phyloP scores from a whole-genome alignment of 2,329 filamentous ascomycete genomes.

The Blastomyces parvus region DNA sequence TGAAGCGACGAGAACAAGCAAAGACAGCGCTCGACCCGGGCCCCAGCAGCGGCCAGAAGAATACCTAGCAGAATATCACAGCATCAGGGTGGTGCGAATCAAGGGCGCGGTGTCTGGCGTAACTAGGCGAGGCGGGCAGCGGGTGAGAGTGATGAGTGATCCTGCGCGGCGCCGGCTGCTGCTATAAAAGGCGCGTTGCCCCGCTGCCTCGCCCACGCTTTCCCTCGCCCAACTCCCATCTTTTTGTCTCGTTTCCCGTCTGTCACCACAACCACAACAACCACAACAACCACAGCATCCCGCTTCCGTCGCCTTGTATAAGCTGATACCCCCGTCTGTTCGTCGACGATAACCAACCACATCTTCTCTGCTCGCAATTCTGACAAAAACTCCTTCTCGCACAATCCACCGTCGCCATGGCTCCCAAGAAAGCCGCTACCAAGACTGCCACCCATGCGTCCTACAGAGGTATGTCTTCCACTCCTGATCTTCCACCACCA shows the following conservation, averaged over 20 bases:
- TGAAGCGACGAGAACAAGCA: background rate
- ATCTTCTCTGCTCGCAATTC: background rate
- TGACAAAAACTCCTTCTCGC: background rate
- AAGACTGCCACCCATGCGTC: constrained; percentile 50
- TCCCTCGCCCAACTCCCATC: background rate
- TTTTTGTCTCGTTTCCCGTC: too few relatives aligned
- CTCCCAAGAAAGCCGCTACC: constrained; percentile 54
- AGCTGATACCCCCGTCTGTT: constrained; percentile 1
- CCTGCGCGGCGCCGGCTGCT: background rate
- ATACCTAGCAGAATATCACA: too few relatives aligned
- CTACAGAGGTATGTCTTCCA: constrained; percentile 53
- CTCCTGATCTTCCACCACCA: constrained; percentile 35
- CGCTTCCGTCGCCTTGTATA: background rate
- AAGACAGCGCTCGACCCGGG: background rate
- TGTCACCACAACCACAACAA: too few relatives aligned
- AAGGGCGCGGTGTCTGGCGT: background rate
- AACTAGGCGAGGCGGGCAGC: background rate
- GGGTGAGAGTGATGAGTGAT: background rate
- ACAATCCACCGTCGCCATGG: constrained; percentile 41
- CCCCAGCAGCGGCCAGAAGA: background rate
- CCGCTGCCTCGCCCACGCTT: constrained; percentile 7
- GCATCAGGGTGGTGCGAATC: background rate
- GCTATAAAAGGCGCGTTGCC: constrained; percentile 3
- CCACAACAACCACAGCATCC: constrained; percentile 5
- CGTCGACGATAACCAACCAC: constrained; percentile 12